A percentile compares a stretch with the other conserved stretches of the same genome.
These are phyloP conservation scores for Rugonectria rugulosa DNA, from an alignment of 2,329 filamentous ascomycete genomes.

Conservation along the genomic window DNA sequence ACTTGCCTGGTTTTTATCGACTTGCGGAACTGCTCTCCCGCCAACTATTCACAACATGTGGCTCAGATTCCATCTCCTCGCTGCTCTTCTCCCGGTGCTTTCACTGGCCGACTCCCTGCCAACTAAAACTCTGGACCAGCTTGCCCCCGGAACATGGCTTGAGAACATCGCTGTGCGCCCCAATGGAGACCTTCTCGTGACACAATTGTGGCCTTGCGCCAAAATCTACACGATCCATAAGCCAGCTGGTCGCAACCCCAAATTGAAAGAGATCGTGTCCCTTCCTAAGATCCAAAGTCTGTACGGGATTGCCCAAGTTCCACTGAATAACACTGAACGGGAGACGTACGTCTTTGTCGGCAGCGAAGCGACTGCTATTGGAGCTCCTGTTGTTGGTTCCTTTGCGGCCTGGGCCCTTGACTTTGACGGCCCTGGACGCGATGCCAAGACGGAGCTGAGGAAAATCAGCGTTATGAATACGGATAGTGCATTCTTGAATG, in stretches of 20 bases:
- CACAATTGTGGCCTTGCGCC: constrained; percentile 25
- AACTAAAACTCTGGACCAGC: constrained; percentile 17
- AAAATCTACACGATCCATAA: constrained; percentile 23
- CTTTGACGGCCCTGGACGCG: neutral
- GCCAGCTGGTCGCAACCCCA: constrained; percentile 5
- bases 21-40: no score
- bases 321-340: neutral
- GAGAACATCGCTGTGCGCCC: constrained; percentile 32
- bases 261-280: constrained; percentile 22
- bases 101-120: constrained; percentile 20
- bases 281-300: constrained; percentile 28
- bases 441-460: constrained; percentile 3
- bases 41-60: constrained; percentile 13
- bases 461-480: constrained; percentile 30
- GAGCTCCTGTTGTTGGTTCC: constrained; percentile 13
- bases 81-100: constrained; percentile 4
- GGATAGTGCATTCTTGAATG: no score
- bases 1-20: no score
- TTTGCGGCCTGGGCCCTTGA: constrained; percentile 26
- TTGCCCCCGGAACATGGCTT: constrained; percentile 25
- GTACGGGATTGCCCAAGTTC: constrained; percentile 24
- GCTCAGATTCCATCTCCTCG: constrained; percentile 1
- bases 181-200: constrained; percentile 27
- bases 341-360: constrained; percentile 29
- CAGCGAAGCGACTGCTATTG: constrained; percentile 22